Evolutionary conservation across 352 stramenopile species (phyloP).

Genomic region (Phytophthora aleatoria): DNA sequence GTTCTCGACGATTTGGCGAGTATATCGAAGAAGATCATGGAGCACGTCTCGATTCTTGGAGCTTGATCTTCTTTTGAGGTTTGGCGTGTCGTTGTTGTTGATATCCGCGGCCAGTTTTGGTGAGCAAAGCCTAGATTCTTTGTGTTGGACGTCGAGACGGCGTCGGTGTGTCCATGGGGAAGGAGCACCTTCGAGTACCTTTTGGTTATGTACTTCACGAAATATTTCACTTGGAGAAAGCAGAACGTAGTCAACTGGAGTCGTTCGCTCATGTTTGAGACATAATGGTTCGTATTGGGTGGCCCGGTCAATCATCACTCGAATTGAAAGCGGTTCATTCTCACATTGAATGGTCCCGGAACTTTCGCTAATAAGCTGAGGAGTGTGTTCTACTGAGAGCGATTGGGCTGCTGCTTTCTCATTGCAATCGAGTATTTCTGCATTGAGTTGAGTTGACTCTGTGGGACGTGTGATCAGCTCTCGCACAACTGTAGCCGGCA

Average conservation of each 20-base stretch:
- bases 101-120: neutral
- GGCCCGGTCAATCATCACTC: conserved; percentile 7
- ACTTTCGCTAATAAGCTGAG: neutral
- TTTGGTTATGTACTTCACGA: conserved; percentile 25
- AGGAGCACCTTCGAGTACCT: conserved; percentile 7
- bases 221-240: conserved; percentile 32
- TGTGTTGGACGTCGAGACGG: conserved; percentile 5
- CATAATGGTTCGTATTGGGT: conserved; percentile 24
- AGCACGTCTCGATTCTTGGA: conserved; percentile 11
- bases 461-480: neutral
- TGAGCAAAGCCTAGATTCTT: conserved; percentile 3
- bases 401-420: neutral
- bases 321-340: neutral
- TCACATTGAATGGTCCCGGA: neutral
- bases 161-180: conserved; percentile 25
- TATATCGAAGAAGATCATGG: conserved; percentile 12
- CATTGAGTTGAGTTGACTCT: neutral
- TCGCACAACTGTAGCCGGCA: neutral
- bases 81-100: neutral
- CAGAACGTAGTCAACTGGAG: conserved; percentile 28
- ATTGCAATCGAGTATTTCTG: neutral
- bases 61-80: neutral
- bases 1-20: conserved; percentile 11
- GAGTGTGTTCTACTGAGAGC: neutral
- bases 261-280: conserved; percentile 11